Evolutionary conservation across 2,329 filamentous ascomycete genomes (phyloP), one percentile per base, ranked within the genome.

Genomic region (Calonectria hongkongensis): DNA sequence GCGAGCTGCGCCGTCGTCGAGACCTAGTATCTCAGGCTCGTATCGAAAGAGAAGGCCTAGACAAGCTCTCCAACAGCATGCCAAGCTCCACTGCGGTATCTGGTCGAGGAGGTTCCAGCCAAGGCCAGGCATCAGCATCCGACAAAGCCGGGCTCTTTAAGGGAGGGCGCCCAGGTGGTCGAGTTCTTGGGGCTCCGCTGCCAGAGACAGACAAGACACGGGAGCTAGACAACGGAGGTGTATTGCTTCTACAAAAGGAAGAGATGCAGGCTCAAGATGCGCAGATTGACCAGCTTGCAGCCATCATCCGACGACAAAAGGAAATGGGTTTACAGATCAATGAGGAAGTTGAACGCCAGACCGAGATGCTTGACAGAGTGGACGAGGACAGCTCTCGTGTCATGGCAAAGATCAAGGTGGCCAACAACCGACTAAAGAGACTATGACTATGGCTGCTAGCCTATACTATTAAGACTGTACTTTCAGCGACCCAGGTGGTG

Each of bases 291-390:
- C 88, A 91, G 77, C 85, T 97, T 68, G 88, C 90, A 2, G 91
- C 90, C 75, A 92, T 95, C 60, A 92, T 96, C 58, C 86, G 92
- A 60, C 86, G 93, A 71, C 93, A 96, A 86, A 92, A 90, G 80
- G 92, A 95, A 83, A 94, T 96, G 90, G 94, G 94, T 0, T 86
- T 94, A 58, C 89, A 92, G 70, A 96, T 97, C 79, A 90, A 94
- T 75, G 89, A 92, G 63, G 94, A 96, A 85, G 88, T 96, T 69
- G 89, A 92, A 66, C 84, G 90, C 76, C 94, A 96, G 85, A 93
- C 91, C 68, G 89, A 91, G 82, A 90, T 95, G 89, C 86, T 97
- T 36, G 89, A 91, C 15, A 83, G 91, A 76, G 81, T 95, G 73
- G 92, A 93, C 74, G 87, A 91, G 68, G 93, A 95, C 83, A 89